Conservation (phyloP, 768 basidiomycete species). For the Galerina marginata region DNA sequence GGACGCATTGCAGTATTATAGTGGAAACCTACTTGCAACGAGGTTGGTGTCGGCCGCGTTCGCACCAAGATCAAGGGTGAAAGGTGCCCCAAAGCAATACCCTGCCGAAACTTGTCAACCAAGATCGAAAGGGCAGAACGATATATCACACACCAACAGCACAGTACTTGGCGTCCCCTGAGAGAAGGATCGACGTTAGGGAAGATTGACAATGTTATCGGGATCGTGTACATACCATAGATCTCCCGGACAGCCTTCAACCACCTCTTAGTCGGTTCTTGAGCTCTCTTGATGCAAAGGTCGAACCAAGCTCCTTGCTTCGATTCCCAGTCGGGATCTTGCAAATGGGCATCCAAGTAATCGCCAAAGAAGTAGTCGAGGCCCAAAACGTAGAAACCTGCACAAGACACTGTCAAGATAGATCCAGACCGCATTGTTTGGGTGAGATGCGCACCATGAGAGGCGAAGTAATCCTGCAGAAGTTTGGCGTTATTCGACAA, state of each 20-base stretch:
- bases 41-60: conserved; percentile 40
- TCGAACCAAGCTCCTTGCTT: conserved; percentile 50
- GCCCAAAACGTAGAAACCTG: conserved; percentile 64
- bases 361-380: conserved; percentile 72
- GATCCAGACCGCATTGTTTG: conserved; percentile 31
- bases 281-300: conserved; percentile 40
- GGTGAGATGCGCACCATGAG: conserved; percentile 48
- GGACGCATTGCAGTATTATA: background rate
- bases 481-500: conserved; percentile 63
- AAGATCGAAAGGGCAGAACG: background rate
- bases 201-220: background rate
- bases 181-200: background rate
- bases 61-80: conserved; percentile 49
- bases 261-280: conserved; percentile 53
- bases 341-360: conserved; percentile 44
- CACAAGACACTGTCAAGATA: background rate
- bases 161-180: conserved; percentile 43
- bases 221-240: conserved; percentile 42
- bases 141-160: conserved; percentile 45
- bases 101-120: conserved; percentile 38
- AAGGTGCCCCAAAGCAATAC: conserved; percentile 65
- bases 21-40: conserved; percentile 44
- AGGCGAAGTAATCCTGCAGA: conserved; percentile 67
- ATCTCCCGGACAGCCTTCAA: conserved; percentile 51
- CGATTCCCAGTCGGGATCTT: conserved; percentile 33